Conservation (phyloP, 345 rosid genomes). For the Iberis pinnata region DNA sequence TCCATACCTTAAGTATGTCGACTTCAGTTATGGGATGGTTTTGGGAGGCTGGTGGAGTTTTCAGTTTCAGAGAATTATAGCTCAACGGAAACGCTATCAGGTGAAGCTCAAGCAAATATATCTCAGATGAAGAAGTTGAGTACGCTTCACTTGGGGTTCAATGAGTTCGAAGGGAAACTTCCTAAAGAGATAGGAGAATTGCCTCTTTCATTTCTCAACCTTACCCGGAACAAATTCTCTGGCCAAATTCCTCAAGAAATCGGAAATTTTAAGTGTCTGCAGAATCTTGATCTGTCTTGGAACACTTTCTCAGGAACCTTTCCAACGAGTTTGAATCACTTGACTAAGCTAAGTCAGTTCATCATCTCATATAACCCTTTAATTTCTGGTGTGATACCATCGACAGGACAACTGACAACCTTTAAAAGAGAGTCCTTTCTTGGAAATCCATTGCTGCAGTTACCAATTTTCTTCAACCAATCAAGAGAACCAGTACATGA, state of each 20-base stretch:
- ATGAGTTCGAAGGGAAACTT: conserved; percentile 45
- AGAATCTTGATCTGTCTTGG: conserved; percentile 69
- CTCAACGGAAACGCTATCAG: conserved; percentile 67
- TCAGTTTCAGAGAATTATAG: conserved; percentile 55
- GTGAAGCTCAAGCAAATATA: conserved; percentile 51
- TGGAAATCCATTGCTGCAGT: conserved; percentile 56
- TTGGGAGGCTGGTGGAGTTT: conserved; percentile 49
- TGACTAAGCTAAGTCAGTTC: conserved; percentile 65
- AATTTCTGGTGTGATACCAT: conserved; percentile 59
- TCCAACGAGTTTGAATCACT: conserved; percentile 50
- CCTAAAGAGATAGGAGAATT: conserved; percentile 52
- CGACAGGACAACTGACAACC: conserved; percentile 70
- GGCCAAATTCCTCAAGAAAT: conserved; percentile 65
- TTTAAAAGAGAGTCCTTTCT: conserved; percentile 64
- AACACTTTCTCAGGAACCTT: conserved; percentile 80
- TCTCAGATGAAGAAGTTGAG: conserved; percentile 58
- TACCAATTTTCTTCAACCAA: conserved; percentile 46
- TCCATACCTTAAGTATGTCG: conserved; percentile 48
- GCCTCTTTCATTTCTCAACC: conserved; percentile 70
- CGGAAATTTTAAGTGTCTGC: conserved; percentile 55
- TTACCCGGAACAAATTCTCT: conserved; percentile 49
- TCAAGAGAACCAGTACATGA: no score
- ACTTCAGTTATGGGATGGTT: conserved; percentile 63
- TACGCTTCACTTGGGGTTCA: conserved; percentile 64
- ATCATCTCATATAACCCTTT: conserved; percentile 75